Conservation (phyloP, 2,329 filamentous ascomycete genomes). For the Magnaporthales sp. region DNA sequence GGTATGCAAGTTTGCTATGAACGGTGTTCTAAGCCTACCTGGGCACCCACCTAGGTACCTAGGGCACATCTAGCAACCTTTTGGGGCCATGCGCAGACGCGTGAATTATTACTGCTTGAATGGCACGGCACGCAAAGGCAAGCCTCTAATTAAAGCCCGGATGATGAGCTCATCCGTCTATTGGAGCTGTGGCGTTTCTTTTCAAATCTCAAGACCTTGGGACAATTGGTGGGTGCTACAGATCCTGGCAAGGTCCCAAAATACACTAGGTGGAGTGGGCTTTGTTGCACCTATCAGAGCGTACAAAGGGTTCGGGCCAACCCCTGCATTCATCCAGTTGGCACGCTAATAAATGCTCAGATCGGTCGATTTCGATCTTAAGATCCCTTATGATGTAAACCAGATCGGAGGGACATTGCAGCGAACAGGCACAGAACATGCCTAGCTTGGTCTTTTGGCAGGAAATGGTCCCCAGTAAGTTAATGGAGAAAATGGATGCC, state of each 20-base stretch:
- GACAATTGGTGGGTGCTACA: neutral
- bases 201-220: neutral
- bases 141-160: neutral
- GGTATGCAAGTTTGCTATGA: too few species aligned
- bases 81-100: neutral
- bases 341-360: neutral
- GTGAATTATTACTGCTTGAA: neutral
- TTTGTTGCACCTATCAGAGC: neutral
- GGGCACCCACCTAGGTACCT: too few species aligned
- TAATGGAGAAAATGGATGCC: neutral
- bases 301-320: neutral
- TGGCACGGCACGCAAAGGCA: neutral
- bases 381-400: slow-evolving; percentile 2
- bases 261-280: neutral
- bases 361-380: neutral
- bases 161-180: neutral
- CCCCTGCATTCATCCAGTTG: neutral
- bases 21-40: too few species aligned
- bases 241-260: neutral
- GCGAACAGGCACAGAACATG: neutral
- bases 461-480: neutral
- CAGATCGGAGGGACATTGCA: neutral
- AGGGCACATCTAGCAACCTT: neutral
- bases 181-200: neutral
- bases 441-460: neutral